A percentile compares a stretch with the other conserved stretches of the same genome.
Evolutionary conservation across 257 asterid species (phyloP).

Genomic region (Solanum piurae): DNA sequence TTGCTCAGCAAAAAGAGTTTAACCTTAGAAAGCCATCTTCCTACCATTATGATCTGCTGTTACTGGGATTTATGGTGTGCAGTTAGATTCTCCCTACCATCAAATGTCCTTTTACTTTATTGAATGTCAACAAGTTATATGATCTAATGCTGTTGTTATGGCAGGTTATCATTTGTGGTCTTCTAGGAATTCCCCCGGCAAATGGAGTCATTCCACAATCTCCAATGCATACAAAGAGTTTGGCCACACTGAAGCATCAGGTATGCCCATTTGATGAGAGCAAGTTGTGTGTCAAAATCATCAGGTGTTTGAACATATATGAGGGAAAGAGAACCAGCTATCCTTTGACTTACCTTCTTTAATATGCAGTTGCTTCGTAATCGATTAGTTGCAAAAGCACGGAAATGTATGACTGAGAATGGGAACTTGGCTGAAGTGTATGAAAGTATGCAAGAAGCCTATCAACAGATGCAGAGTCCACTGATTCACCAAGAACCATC

Average conservation of each 20-base stretch:
- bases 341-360: not conserved
- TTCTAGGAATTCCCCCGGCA: constrained; percentile 11
- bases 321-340: not conserved
- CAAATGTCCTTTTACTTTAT: not conserved
- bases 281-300: not conserved
- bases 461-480: constrained; percentile 16
- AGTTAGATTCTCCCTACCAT: not conserved
- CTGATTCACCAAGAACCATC: constrained; percentile 13
- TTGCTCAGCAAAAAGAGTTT: constrained; percentile 14
- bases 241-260: constrained; percentile 13
- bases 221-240: constrained; percentile 19
- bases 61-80: constrained; percentile 12
- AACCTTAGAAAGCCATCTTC: constrained; percentile 17
- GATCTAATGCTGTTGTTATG: not conserved
- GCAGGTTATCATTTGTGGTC: constrained; percentile 15
- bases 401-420: constrained; percentile 4
- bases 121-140: not conserved
- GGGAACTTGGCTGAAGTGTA: constrained; percentile 8
- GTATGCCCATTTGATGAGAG: not conserved
- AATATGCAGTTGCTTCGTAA: constrained; percentile 8
- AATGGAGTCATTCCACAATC: constrained; percentile 17
- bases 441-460: constrained; percentile 14
- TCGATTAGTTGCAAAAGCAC: constrained; percentile 8
- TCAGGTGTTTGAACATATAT: not conserved
- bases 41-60: constrained; percentile 14